These are phyloP conservation scores for Scutellaria barbata DNA, from an alignment of 257 asterid species.

Conservation along the genomic window DNA sequence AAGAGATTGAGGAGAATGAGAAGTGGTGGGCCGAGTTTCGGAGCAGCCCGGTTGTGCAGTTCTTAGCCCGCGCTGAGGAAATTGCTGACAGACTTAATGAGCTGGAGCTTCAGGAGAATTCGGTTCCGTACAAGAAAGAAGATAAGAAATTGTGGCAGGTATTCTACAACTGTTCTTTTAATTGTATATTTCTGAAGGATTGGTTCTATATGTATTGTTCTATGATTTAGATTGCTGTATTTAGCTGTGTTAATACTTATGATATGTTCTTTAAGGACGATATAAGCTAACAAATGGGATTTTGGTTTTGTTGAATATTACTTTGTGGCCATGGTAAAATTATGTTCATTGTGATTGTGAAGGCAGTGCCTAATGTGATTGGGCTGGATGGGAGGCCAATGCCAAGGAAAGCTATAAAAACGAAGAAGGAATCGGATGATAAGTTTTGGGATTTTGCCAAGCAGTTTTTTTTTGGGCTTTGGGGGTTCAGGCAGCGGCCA, in stretches of 20 bases:
- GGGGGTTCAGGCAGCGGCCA: constrained; percentile 97
- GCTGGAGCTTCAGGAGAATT: constrained; percentile 69
- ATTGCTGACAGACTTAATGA: constrained; percentile 81
- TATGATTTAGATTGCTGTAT: neutral
- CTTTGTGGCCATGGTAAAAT: constrained; percentile 16
- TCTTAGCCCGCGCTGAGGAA: constrained; percentile 75
- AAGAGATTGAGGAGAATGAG: constrained; percentile 83
- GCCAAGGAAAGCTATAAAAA: constrained; percentile 90
- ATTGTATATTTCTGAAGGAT: neutral
- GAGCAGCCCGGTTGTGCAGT: constrained; percentile 75
- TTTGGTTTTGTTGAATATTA: constrained; percentile 16
- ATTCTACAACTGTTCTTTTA: neutral
- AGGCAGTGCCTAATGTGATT: constrained; percentile 87
- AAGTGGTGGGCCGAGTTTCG: constrained; percentile 74
- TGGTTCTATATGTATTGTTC: neutral
- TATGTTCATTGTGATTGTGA: constrained; percentile 44
- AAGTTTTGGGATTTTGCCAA: constrained; percentile 95
- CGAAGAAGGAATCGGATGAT: constrained; percentile 67
- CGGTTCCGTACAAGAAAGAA: constrained; percentile 66
- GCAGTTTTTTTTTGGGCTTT: constrained; percentile 97
- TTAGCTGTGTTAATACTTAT: neutral
- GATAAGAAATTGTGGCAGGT: constrained; percentile 91
- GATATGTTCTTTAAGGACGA: neutral
- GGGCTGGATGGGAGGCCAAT: constrained; percentile 98
- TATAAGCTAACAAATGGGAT: neutral